Conservation (phyloP, 768 basidiomycete species). For the Amanita jacksonii region DNA sequence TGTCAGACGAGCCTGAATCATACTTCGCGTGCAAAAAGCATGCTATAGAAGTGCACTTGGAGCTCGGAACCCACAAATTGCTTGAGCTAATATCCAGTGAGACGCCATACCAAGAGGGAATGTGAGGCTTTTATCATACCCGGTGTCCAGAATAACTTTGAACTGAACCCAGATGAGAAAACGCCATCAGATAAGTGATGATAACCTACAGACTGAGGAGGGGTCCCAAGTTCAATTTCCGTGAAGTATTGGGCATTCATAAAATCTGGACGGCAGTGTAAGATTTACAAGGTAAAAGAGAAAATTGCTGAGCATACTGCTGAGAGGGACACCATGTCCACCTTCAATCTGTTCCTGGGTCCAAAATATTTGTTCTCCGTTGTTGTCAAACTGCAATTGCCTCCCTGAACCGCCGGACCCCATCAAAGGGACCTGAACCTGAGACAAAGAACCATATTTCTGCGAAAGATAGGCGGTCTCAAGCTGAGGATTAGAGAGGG, state of each 20-base stretch:
- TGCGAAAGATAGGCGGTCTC: conserved; percentile 84
- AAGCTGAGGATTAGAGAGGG: conserved; percentile 50
- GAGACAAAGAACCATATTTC: conserved; percentile 69
- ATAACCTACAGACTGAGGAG: conserved; percentile 63
- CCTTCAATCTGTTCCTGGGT: conserved; percentile 68
- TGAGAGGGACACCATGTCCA: conserved; percentile 83
- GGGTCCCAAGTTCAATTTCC: conserved; percentile 75
- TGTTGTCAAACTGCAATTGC: conserved; percentile 25
- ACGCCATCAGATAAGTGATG: background rate
- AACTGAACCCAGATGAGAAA: conserved; percentile 36
- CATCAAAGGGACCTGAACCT: conserved; percentile 48
- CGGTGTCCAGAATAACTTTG: conserved; percentile 93
- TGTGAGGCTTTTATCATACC: conserved; percentile 28
- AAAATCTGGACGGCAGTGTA: conserved; percentile 52
- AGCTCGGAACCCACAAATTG: conserved; percentile 92
- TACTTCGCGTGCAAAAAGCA: conserved; percentile 95
- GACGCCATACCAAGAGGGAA: conserved; percentile 7
- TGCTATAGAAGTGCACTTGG: conserved; percentile 75
- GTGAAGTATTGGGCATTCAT: conserved; percentile 98
- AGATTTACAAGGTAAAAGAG: conserved; percentile 7
- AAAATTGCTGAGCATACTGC: conserved; percentile 48
- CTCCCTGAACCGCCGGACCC: conserved; percentile 72
- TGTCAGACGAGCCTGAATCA: conserved; percentile 65
- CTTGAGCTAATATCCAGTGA: conserved; percentile 44
- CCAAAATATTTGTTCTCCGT: conserved; percentile 64